Conservation (phyloP, 345 rosid species). For the Eucalyptus sp. region DNA sequence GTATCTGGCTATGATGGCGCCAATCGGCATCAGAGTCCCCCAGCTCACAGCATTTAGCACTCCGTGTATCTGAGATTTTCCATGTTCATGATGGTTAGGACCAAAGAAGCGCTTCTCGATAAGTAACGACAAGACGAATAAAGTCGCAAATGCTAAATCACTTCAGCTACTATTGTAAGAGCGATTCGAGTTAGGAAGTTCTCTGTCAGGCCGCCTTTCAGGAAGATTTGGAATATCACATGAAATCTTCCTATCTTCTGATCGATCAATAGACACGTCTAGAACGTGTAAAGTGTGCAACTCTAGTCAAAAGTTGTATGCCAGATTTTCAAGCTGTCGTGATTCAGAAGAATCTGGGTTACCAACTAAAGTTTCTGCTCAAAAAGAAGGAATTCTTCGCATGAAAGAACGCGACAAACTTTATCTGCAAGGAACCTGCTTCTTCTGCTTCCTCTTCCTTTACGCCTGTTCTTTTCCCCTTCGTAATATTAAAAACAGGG, state of each 20-base stretch:
- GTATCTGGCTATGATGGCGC: conserved; percentile 70
- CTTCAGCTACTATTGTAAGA: neutral
- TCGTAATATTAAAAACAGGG: neutral
- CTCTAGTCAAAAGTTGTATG: neutral
- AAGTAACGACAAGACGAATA: neutral
- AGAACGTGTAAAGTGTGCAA: neutral
- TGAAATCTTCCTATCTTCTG: neutral
- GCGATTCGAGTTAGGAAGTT: neutral
- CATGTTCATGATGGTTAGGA: neutral
- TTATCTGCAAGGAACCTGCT: neutral
- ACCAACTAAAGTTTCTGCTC: neutral
- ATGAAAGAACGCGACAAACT: neutral
- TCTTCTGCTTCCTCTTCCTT: neutral
- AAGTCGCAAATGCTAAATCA: neutral
- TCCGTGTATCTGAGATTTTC: conserved; percentile 56
- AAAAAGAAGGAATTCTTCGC: neutral
- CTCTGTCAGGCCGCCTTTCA: neutral
- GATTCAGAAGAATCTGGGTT: neutral
- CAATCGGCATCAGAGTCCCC: conserved; percentile 82
- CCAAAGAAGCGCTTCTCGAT: neutral
- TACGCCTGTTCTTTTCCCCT: neutral
- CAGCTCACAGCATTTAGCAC: conserved; percentile 73
- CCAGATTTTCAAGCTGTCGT: neutral
- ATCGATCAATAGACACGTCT: neutral
- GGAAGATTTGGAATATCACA: neutral